A percentile compares a stretch with the other conserved stretches of the same genome.
Evolutionary conservation across 306 rosid species (phyloP).

Genomic region (Sicyos baderoa): DNA sequence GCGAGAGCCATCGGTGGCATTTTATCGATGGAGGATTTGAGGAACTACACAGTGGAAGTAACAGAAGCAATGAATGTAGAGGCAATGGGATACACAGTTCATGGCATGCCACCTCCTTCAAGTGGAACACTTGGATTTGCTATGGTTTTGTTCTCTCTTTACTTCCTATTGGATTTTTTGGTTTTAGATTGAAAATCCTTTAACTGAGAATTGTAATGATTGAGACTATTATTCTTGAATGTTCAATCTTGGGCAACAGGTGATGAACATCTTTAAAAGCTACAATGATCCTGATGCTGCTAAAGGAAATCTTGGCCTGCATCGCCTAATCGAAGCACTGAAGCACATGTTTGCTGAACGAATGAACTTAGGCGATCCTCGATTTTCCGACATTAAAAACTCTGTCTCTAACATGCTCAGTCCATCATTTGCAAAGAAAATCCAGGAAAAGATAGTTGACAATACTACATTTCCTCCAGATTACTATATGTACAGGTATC

Average conservation of each 20-base stretch:
- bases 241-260: constrained; percentile 32
- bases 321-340: constrained; percentile 72
- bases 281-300: constrained; percentile 50
- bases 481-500: constrained; percentile 59
- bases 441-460: constrained; percentile 58
- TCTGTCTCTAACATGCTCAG: constrained; percentile 58
- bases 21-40: constrained; percentile 76
- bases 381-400: constrained; percentile 38
- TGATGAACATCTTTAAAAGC: constrained; percentile 62
- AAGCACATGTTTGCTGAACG: constrained; percentile 69
- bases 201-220: constrained; percentile 3
- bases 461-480: constrained; percentile 81
- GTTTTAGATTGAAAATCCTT: not conserved
- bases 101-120: constrained; percentile 97
- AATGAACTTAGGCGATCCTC: constrained; percentile 92
- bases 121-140: constrained; percentile 78
- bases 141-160: constrained; percentile 35
- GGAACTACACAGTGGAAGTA: constrained; percentile 53
- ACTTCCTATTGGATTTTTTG: not conserved
- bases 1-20: constrained; percentile 73
- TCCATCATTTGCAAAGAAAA: constrained; percentile 50
- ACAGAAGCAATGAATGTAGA: constrained; percentile 48
- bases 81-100: constrained; percentile 55
- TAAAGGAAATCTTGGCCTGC: constrained; percentile 66
- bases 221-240: not conserved